Evolutionary conservation across 306 rosid genomes (phyloP).

Genomic region (Vachellia pachyceras): DNA sequence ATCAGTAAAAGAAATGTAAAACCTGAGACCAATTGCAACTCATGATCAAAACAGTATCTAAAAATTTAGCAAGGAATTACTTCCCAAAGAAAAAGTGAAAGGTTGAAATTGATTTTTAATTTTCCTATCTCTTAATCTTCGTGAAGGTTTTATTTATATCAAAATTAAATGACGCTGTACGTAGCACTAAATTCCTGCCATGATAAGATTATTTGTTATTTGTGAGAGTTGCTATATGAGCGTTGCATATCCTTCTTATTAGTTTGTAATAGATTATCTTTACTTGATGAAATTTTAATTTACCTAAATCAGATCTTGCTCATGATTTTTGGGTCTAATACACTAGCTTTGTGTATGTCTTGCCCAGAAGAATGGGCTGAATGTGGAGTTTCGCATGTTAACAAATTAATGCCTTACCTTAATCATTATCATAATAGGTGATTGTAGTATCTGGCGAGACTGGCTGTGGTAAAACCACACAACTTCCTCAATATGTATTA

Average conservation of each 20-base stretch:
- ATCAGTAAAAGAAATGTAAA: slow-evolving; percentile 14
- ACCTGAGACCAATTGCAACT: slow-evolving; percentile 1
- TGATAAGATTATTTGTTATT: slow-evolving; percentile 18
- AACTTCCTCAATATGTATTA: slow-evolving; percentile 93
- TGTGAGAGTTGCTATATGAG: slow-evolving; percentile 17
- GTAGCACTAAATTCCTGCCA: neutral
- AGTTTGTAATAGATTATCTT: slow-evolving; percentile 17
- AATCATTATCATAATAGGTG: slow-evolving; percentile 54
- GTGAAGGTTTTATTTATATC: slow-evolving; percentile 29
- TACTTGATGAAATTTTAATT: slow-evolving; percentile 16
- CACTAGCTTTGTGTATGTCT: slow-evolving; percentile 9
- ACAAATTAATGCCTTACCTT: slow-evolving; percentile 31
- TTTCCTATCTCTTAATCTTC: neutral
- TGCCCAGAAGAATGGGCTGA: slow-evolving; percentile 32
- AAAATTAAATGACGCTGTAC: slow-evolving; percentile 24
- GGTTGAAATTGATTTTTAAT: slow-evolving; percentile 14
- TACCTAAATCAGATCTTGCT: slow-evolving; percentile 22
- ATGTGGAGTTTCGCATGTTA: slow-evolving; percentile 16
- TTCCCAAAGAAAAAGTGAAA: slow-evolving; percentile 2
- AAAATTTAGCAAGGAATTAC: slow-evolving; percentile 10
- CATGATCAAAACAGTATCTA: slow-evolving; percentile 9
- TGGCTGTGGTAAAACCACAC: slow-evolving; percentile 99
- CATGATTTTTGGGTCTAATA: slow-evolving; percentile 18
- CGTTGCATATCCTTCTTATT: slow-evolving; percentile 1
- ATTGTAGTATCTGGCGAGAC: slow-evolving; percentile 92